phyloP scores from a whole-genome alignment of 768 basidiomycete species.

The Tylopilus vinaceipallidus region DNA sequence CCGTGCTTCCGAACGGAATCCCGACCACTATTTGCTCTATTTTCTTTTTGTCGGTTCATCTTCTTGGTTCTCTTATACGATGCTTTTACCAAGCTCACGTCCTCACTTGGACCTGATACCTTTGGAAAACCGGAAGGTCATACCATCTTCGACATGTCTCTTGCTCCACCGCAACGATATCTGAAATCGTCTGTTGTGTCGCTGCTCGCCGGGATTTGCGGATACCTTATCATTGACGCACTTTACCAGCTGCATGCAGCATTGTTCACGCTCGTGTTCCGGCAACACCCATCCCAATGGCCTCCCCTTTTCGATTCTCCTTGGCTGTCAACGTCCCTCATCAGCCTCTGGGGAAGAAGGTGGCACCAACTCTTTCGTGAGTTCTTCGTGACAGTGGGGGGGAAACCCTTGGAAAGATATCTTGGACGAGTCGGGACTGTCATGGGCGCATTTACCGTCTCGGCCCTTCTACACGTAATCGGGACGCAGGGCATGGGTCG shows the following conservation, averaged over 20 bases:
- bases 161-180: conserved; percentile 35
- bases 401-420: conserved; percentile 39
- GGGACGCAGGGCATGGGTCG: conserved; percentile 58
- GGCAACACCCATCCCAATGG: conserved; percentile 53
- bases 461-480: conserved; percentile 58
- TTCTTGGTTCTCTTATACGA: conserved; percentile 9
- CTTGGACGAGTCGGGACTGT: conserved; percentile 50
- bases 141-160: conserved; percentile 36
- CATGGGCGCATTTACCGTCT: conserved; percentile 58
- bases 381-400: conserved; percentile 52
- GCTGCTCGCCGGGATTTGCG: conserved; percentile 39
- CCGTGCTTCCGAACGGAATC: conserved; percentile 20
- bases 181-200: conserved; percentile 45
- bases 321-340: conserved; percentile 56
- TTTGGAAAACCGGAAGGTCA: conserved; percentile 35
- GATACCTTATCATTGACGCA: conserved; percentile 46
- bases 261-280: conserved; percentile 44
- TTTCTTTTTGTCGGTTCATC: conserved; percentile 13
- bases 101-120: conserved; percentile 38
- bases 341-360: conserved; percentile 55
- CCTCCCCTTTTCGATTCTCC: conserved; percentile 62
- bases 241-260: conserved; percentile 43
- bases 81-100: not conserved
- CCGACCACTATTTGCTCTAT: conserved; percentile 12
- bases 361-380: conserved; percentile 74